These are phyloP conservation scores for Stramenopiles sp. DNA, from an alignment of 352 stramenopile species.

Conservation along the genomic window DNA sequence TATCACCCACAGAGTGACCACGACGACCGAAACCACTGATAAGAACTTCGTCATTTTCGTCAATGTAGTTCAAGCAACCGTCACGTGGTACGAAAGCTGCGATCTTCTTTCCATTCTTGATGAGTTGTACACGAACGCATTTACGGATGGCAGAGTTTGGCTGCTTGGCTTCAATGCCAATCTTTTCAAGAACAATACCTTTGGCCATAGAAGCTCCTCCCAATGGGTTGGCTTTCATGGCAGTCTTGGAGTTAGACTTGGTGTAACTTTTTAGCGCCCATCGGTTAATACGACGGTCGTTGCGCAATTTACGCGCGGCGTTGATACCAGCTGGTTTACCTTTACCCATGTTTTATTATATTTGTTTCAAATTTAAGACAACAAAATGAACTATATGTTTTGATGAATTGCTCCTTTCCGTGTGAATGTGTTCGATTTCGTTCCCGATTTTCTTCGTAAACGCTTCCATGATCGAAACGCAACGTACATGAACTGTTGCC, in stretches of 20 bases:
- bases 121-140: slow-evolving; percentile 97
- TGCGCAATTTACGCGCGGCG: slow-evolving; percentile 96
- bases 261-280: slow-evolving; percentile 97
- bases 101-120: slow-evolving; percentile 99
- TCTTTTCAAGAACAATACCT: slow-evolving; percentile 99
- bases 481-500: too few relatives aligned
- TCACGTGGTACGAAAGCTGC: slow-evolving; percentile 98
- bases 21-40: slow-evolving; percentile 98
- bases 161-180: slow-evolving; percentile 99
- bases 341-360: slow-evolving; percentile 11
- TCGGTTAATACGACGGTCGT: slow-evolving; percentile 88
- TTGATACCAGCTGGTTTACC: slow-evolving; percentile 97
- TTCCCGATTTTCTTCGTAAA: too few relatives aligned
- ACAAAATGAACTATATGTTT: too few relatives aligned
- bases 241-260: slow-evolving; percentile 96
- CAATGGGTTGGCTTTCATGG: slow-evolving; percentile 99
- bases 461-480: too few relatives aligned
- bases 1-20: slow-evolving; percentile 99
- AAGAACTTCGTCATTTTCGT: slow-evolving; percentile 99
- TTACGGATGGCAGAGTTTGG: slow-evolving; percentile 99
- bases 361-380: neutral
- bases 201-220: slow-evolving; percentile 99
- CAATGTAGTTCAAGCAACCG: slow-evolving; percentile 99
- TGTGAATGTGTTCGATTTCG: too few relatives aligned
- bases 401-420: too few relatives aligned